Evolutionary conservation across 208 protist species (phyloP).

Genomic region (Zelonia costaricensis): DNA sequence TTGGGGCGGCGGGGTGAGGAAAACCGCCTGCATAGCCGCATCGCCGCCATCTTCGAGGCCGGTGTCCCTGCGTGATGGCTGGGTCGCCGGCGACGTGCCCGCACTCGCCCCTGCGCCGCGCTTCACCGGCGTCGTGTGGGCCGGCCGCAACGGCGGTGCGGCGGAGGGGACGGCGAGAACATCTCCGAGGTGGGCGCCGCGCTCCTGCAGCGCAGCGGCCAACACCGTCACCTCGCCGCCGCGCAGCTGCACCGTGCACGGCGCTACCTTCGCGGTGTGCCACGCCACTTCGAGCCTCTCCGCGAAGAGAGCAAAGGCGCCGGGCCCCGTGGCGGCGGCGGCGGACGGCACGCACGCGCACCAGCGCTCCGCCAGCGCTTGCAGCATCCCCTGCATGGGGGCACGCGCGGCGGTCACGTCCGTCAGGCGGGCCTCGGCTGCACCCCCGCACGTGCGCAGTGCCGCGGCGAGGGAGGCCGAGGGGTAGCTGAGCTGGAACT

Average conservation of each 20-base stretch:
- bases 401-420: background rate
- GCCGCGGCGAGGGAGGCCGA: constrained; percentile 1
- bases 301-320: no score
- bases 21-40: background rate
- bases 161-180: background rate
- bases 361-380: constrained; percentile 1
- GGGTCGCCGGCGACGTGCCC: no score
- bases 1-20: constrained; percentile 3
- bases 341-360: no score
- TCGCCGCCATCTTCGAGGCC: background rate
- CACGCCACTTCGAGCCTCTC: no score
- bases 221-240: constrained; percentile 18
- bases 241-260: background rate
- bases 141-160: background rate
- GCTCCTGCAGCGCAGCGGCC: constrained; percentile 12
- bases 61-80: no score
- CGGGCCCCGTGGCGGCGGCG: background rate
- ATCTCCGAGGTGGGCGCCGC: constrained; percentile 3
- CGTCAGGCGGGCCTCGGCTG: background rate
- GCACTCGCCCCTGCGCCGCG: no score
- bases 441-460: background rate
- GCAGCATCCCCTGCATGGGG: constrained; percentile 9
- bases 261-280: no score
- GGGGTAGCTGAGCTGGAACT: constrained; percentile 1
- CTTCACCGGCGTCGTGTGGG: no score